Evolutionary conservation across 2,329 filamentous ascomycete genomes (phyloP).

Genomic region (Monilinia laxa): DNA sequence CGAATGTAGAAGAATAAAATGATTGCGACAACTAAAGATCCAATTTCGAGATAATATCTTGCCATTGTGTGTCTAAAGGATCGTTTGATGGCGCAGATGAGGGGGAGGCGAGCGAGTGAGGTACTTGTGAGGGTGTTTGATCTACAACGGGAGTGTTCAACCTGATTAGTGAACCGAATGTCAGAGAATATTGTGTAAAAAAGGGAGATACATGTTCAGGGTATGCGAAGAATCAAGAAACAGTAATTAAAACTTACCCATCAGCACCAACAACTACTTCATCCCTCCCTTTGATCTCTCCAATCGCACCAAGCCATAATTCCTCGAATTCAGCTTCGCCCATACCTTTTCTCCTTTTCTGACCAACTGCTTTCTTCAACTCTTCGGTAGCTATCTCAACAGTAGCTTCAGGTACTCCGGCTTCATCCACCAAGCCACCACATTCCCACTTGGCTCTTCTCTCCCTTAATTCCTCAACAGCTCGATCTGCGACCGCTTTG

Average conservation of each 20-base stretch:
- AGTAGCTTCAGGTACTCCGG: constrained; percentile 57
- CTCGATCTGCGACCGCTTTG: constrained; percentile 82
- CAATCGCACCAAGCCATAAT: constrained; percentile 72
- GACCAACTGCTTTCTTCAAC: constrained; percentile 72
- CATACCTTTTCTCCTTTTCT: constrained; percentile 79
- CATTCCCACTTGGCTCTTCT: constrained; percentile 89
- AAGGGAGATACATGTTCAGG: constrained; percentile 34
- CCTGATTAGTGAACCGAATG: constrained; percentile 78
- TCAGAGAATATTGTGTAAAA: constrained; percentile 52
- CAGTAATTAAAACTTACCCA: constrained; percentile 49
- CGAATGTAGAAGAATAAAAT: constrained; percentile 61
- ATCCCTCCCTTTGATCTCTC: constrained; percentile 64
- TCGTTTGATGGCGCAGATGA: constrained; percentile 77
- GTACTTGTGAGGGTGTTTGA: constrained; percentile 73
- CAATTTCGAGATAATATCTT: constrained; percentile 84
- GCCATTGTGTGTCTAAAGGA: constrained; percentile 77
- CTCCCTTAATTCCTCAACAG: constrained; percentile 81
- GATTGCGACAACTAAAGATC: constrained; percentile 57
- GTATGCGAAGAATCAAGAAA: constrained; percentile 23
- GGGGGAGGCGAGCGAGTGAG: constrained; percentile 87
- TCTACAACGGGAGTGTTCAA: constrained; percentile 70
- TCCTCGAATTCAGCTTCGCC: constrained; percentile 88
- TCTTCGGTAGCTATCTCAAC: constrained; percentile 66
- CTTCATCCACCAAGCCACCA: constrained; percentile 64
- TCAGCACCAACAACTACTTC: constrained; percentile 55